phyloP scores from a whole-genome alignment of 352 stramenopile genomes.

The Phytophthora europaea region DNA sequence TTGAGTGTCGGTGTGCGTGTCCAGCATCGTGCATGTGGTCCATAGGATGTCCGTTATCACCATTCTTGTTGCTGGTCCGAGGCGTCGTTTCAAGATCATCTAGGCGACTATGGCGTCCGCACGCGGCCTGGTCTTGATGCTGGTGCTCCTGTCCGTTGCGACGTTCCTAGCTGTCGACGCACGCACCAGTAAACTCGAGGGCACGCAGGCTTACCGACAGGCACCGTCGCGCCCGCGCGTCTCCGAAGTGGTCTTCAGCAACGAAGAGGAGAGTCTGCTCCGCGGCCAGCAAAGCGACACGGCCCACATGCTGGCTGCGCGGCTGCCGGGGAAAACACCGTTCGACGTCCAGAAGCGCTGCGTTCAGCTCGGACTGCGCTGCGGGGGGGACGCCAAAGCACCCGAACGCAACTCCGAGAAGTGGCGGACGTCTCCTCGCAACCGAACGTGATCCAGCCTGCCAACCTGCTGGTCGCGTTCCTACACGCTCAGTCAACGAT shows the following conservation, averaged over 20 bases:
- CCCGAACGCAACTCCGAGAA: conserved; percentile 57
- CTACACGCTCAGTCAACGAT: background rate
- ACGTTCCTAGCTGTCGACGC: conserved; percentile 6
- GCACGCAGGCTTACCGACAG: conserved; percentile 30
- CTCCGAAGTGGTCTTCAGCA: conserved; percentile 51
- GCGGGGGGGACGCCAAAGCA: conserved; percentile 38
- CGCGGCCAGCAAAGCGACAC: conserved; percentile 52
- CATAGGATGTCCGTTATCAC: background rate
- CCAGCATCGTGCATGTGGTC: background rate
- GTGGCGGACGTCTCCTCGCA: conserved; percentile 38
- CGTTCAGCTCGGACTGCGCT: conserved; percentile 65
- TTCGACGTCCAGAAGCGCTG: conserved; percentile 62
- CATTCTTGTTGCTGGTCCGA: background rate
- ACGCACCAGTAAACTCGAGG: conserved; percentile 20
- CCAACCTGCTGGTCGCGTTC: background rate
- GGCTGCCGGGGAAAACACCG: conserved; percentile 45
- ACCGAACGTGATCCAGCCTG: conserved; percentile 4
- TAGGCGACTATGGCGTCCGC: conserved; percentile 8
- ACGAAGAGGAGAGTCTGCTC: conserved; percentile 64
- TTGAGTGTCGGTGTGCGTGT: background rate
- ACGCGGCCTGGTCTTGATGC: background rate
- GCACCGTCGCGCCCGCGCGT: conserved; percentile 28
- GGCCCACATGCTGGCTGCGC: conserved; percentile 41
- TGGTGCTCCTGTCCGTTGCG: background rate
- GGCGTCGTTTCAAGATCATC: conserved; percentile 9